Conservation (phyloP, 306 rosid species). For the Quillaja saponaria region DNA sequence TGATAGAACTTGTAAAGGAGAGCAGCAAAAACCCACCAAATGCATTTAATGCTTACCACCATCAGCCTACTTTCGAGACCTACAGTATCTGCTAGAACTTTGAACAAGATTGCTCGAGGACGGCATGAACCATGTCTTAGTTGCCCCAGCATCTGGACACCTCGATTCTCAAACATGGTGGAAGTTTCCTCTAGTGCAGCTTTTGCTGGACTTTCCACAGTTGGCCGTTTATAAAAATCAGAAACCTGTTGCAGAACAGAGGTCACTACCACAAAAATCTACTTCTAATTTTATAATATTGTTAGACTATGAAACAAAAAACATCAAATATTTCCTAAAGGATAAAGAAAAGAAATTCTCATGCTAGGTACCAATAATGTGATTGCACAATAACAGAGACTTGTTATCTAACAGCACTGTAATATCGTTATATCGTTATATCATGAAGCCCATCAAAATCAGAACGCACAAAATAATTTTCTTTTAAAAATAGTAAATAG, state of each 20-base stretch:
- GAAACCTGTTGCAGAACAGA: conserved; percentile 64
- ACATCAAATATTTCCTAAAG: conserved; percentile 15
- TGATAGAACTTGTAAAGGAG: neutral
- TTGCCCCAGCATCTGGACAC: conserved; percentile 91
- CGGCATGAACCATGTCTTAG: conserved; percentile 92
- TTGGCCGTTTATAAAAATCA: conserved; percentile 82
- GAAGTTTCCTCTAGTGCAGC: conserved; percentile 73
- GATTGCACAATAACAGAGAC: conserved; percentile 26
- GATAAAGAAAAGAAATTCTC: conserved; percentile 6
- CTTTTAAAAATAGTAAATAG: too few relatives aligned
- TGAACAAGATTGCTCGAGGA: conserved; percentile 90
- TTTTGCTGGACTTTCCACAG: conserved; percentile 92
- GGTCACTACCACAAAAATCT: conserved; percentile 15
- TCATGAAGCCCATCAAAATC: conserved; percentile 17
- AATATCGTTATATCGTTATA: conserved; percentile 19
- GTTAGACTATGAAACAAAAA: conserved; percentile 16
- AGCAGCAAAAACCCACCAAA: conserved; percentile 26
- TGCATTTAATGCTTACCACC: conserved; percentile 71
- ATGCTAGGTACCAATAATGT: conserved; percentile 3
- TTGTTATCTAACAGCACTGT: conserved; percentile 6
- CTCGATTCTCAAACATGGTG: conserved; percentile 81
- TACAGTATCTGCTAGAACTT: conserved; percentile 92
- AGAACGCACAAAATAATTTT: conserved; percentile 9
- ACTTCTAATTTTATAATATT: neutral
- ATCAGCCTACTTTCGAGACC: conserved; percentile 90